These are phyloP conservation scores for Podospora anserina DNA, from an alignment of 495 filamentous ascomycete genomes.

Conservation along the genomic window DNA sequence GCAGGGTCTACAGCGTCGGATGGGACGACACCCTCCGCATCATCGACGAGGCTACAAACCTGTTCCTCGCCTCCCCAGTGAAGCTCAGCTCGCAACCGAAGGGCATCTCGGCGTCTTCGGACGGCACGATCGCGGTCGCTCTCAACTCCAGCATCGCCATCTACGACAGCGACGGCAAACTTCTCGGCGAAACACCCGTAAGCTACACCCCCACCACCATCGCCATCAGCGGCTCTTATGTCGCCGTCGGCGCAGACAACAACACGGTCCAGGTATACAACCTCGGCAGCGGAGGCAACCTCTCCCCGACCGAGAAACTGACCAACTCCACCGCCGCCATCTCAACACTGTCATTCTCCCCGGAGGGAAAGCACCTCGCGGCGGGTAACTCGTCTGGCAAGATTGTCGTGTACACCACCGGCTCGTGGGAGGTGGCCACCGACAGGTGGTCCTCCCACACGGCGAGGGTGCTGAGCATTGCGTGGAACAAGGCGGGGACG, in stretches of 20 bases:
- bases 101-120: slow-evolving; percentile 44
- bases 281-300: slow-evolving; percentile 47
- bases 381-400: slow-evolving; percentile 82
- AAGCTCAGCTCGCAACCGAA: slow-evolving; percentile 52
- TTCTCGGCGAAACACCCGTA: slow-evolving; percentile 46
- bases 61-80: slow-evolving; percentile 45
- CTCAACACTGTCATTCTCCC: slow-evolving; percentile 74
- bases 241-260: slow-evolving; percentile 76
- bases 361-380: slow-evolving; percentile 67
- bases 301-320: slow-evolving; percentile 44
- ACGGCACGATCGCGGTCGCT: slow-evolving; percentile 58
- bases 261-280: slow-evolving; percentile 69
- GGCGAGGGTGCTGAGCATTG: slow-evolving; percentile 74
- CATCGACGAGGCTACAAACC: slow-evolving; percentile 57
- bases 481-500: slow-evolving; percentile 73
- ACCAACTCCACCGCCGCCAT: slow-evolving; percentile 54
- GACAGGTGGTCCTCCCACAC: slow-evolving; percentile 92
- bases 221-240: slow-evolving; percentile 57
- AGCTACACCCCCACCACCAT: slow-evolving; percentile 64
- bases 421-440: slow-evolving; percentile 57
- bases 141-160: slow-evolving; percentile 62
- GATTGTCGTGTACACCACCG: slow-evolving; percentile 67
- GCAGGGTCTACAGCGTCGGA: slow-evolving; percentile 75
- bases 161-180: slow-evolving; percentile 54
- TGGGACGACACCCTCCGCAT: slow-evolving; percentile 94